phyloP scores from a whole-genome alignment of 352 stramenopile genomes.

The Phytophthora fragariae region DNA sequence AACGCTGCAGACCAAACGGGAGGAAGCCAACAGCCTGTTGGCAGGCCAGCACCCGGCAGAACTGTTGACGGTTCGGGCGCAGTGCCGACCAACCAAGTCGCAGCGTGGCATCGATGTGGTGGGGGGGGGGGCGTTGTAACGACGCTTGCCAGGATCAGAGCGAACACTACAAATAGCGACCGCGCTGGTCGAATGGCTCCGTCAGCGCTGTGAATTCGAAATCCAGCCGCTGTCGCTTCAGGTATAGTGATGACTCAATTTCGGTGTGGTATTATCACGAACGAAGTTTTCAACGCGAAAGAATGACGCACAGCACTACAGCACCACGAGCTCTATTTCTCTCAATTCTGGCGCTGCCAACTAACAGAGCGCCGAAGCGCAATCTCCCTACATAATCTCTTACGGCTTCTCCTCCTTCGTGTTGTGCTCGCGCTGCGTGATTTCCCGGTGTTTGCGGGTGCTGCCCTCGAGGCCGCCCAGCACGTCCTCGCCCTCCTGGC shows the following conservation, averaged over 20 bases:
- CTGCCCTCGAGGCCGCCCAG: constrained; percentile 37
- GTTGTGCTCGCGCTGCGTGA: constrained; percentile 28
- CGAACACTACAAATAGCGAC: background rate
- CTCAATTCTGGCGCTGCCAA: background rate
- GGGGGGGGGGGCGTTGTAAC: background rate
- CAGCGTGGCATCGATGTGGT: constrained; percentile 11
- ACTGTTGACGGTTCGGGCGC: background rate
- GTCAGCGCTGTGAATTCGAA: too few relatives aligned
- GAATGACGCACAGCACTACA: background rate
- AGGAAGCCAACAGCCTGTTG: background rate
- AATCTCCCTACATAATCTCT: constrained; percentile 3
- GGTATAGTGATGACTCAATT: too few relatives aligned
- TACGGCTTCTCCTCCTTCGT: constrained; percentile 15
- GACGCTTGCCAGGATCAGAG: background rate
- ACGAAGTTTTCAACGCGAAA: constrained; percentile 12
- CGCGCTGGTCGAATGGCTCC: background rate
- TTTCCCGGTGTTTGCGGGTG: constrained; percentile 37
- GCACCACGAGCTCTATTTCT: constrained; percentile 8
- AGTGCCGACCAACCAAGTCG: background rate
- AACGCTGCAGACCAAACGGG: background rate
- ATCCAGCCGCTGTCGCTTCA: too few relatives aligned
- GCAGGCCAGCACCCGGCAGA: background rate
- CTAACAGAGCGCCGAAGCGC: background rate
- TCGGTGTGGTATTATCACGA: background rate
- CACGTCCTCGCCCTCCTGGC: constrained; percentile 36